These are phyloP conservation scores for Trichoderma aggressivum DNA, from an alignment of 2,329 filamentous ascomycete genomes.

Conservation along the genomic window DNA sequence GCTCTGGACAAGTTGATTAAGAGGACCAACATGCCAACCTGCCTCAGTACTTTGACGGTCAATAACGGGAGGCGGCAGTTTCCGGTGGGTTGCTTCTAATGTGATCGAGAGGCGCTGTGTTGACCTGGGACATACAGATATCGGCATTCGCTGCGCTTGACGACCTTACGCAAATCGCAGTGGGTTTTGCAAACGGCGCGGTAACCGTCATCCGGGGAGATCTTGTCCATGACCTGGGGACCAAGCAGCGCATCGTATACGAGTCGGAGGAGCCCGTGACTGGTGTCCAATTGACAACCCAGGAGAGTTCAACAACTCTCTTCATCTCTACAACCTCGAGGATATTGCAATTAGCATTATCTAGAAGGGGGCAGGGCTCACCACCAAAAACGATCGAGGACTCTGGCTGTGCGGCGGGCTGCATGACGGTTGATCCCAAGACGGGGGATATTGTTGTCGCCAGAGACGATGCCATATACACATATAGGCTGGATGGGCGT, in stretches of 20 bases:
- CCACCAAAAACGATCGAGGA: slow-evolving; percentile 87
- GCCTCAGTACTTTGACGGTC: slow-evolving; percentile 79
- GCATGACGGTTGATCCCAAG: slow-evolving; percentile 81
- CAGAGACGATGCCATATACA: slow-evolving; percentile 92
- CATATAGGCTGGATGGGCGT: slow-evolving; percentile 80
- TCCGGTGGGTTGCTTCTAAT: slow-evolving; percentile 56
- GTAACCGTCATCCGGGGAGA: slow-evolving; percentile 93
- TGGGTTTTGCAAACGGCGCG: slow-evolving; percentile 92
- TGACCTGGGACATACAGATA: slow-evolving; percentile 50
- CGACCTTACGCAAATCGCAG: slow-evolving; percentile 86
- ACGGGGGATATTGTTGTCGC: slow-evolving; percentile 88
- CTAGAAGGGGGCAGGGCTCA: slow-evolving; percentile 83
- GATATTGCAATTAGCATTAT: slow-evolving; percentile 81
- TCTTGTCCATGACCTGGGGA: slow-evolving; percentile 89
- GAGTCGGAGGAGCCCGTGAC: slow-evolving; percentile 97
- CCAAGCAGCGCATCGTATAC: slow-evolving; percentile 89
- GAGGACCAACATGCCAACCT: slow-evolving; percentile 86
- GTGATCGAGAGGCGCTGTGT: neutral
- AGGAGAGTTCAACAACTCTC: slow-evolving; percentile 65
- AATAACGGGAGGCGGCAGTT: slow-evolving; percentile 91
- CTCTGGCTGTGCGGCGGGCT: slow-evolving; percentile 84
- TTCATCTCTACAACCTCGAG: slow-evolving; percentile 90
- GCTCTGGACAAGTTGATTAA: slow-evolving; percentile 90
- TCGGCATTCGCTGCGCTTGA: slow-evolving; percentile 85
- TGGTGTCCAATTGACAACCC: slow-evolving; percentile 72